These are phyloP conservation scores for Elsinoe ampelina DNA, from an alignment of 2,329 filamentous ascomycete species.

Conservation along the genomic window DNA sequence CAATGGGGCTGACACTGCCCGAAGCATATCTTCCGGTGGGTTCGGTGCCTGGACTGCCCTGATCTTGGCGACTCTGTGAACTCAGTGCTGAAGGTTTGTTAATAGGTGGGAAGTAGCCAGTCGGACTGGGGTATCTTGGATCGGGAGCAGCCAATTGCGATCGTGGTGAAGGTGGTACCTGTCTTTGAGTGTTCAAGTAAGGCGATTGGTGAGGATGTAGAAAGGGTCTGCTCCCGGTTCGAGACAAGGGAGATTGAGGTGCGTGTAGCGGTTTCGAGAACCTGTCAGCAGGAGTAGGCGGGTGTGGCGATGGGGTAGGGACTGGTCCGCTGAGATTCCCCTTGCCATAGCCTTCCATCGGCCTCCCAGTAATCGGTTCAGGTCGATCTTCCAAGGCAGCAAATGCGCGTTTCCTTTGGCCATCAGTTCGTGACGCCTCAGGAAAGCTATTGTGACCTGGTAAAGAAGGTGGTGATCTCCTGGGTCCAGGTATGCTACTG, in stretches of 20 bases:
- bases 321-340: not conserved
- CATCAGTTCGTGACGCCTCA: not conserved
- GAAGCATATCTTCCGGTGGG: conserved; percentile 19
- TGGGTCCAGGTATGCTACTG: not conserved
- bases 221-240: not conserved
- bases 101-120: not conserved
- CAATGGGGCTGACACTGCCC: conserved; percentile 36
- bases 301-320: not conserved
- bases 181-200: not conserved
- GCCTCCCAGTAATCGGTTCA: not conserved
- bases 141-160: not conserved
- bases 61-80: not conserved
- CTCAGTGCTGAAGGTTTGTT: not conserved
- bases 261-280: not conserved
- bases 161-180: not conserved
- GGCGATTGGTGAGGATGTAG: conserved; percentile 4
- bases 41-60: not conserved
- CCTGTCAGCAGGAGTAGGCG: not conserved
- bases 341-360: not conserved
- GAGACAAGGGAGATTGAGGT: conserved; percentile 3
- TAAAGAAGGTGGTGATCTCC: not conserved
- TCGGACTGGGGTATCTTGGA: not conserved
- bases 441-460: not conserved
- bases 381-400: not conserved
- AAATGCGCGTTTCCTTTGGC: not conserved